Base-by-base conservation (phyloP, 2,329 filamentous ascomycete species). In the Penicillium expansum region DNA sequence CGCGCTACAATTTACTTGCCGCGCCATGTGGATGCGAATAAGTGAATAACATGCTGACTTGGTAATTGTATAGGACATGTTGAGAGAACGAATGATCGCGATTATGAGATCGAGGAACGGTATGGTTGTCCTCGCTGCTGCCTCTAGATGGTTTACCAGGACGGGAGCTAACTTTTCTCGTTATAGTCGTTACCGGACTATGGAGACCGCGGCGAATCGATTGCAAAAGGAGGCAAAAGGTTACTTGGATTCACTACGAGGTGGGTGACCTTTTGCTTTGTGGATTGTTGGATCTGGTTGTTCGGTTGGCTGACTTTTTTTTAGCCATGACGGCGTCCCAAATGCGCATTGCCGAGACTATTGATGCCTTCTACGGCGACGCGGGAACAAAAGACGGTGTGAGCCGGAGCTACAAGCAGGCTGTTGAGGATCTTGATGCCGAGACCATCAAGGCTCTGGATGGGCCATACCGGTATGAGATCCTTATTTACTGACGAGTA, bases 311-410 rank as follows among this genome's bases (percentile, higher is more conserved):
- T 52, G 14, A 52, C 32, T 51, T 5, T 9, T 9, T n/a, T 33
- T 30, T 64, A 92, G 93, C 94, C 66, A 99, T 99, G 94, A 99
- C 94, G 16, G 93, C 94, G 51, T 97, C 92, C 52, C 94, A 99
- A 78, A 97, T 99, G 93, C 89, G 93, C 71, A 97, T 99, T 75
- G 94, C 94, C 63, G 94, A 99, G 77, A 99, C 94, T 20, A 99
- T 99, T 76, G 94, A 99, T 78, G 94, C 94, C 39, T 99, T 99
- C 77, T 99, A 99, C 78, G 94, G 94, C 55, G 94, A 99, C 73
- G 88, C 92, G 1, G 95, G 95, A 50, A 92, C 94, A 49, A 91
- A 87, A 69, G 95, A 99, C 73, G 94, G 94, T 55, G 94, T 99
- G 57, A 95, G 90, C 76, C 85, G 93, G 73, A 96, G 91, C 74